Conservation (phyloP, 23 red algal species). For the Gracilaria domingensis region DNA sequence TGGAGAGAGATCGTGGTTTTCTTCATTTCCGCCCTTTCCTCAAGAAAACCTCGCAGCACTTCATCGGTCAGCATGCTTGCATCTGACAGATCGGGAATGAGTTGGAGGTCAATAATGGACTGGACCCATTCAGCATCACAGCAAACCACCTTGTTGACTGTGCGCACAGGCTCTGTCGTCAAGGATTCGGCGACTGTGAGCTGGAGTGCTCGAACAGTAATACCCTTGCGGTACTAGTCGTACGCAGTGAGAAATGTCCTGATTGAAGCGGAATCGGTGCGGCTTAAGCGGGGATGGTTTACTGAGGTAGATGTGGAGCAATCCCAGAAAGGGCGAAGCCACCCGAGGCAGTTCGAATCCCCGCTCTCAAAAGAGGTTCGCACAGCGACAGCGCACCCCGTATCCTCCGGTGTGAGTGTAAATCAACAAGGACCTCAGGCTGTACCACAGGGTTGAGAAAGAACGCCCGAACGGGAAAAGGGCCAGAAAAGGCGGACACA, state of each 20-base stretch:
- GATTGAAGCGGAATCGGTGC: conserved; percentile 1
- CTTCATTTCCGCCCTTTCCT: background rate
- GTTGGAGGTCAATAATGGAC: background rate
- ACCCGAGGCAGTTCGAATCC: too few species aligned
- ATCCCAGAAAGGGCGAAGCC: too few species aligned
- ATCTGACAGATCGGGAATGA: background rate
- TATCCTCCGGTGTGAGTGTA: too few species aligned
- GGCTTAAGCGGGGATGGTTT: background rate
- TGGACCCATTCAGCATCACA: background rate
- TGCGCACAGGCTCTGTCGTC: background rate
- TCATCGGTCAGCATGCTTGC: background rate
- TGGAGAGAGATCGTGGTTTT: background rate
- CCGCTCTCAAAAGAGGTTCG: too few species aligned
- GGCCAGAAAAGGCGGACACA: too few species aligned
- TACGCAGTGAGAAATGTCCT: background rate
- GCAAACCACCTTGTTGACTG: background rate
- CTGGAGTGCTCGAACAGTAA: background rate
- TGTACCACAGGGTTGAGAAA: too few species aligned
- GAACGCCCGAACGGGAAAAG: too few species aligned
- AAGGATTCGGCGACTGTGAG: background rate
- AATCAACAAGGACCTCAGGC: too few species aligned
- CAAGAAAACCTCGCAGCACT: background rate
- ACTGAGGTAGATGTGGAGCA: too few species aligned
- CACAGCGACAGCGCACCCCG: too few species aligned
- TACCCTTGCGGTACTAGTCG: background rate